Evolutionary conservation across 192 early-diverging fungal species (phyloP), one percentile per base, ranked within the genome.

Genomic region (Entomortierella lignicola): DNA sequence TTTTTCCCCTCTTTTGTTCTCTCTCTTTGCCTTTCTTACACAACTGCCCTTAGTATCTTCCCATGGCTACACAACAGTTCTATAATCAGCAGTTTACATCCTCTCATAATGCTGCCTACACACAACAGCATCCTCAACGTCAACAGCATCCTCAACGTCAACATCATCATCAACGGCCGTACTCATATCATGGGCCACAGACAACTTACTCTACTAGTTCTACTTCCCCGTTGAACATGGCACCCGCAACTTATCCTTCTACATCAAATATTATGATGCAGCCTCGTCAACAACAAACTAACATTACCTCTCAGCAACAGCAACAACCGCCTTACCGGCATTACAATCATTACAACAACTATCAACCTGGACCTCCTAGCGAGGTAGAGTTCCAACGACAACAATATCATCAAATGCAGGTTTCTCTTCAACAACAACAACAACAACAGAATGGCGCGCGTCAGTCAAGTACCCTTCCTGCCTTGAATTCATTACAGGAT

Each of bases 341-440:
- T 15, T 68, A 75, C 65, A 68, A 75, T 39, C 65, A 68, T 51
- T 75, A 75, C 47, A 68, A 62, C 31, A 52, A 31, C 30, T 68
- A 75, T 30, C 72, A 63, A 29, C 72, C 43, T 17, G 72, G 72
- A 0, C 47, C 72, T 30, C 29, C 51, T 0, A 41, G 29, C 8
- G 65, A 60, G 4, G 52, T 61, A 10, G 52, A 73, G 25, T 48
- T 60, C 43, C 72, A 74, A 27, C 72, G 58, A 8, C 64, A 67
- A 34, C 72, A 73, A 18, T 73, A 73, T 21, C 71, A 73, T 15
- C 56, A 73, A 1, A 47, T 65, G 32, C 63, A 74, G 8, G 27
- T 61, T 0, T 30, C 25, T 1, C 15, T 61, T 3, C 72, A 67
- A 37, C 34, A 58, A 6, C 63, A 74, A 21, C 23, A 52, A 18